Base-by-base conservation (phyloP, 148 eudicot genomes). In the Pouteria glomerata region DNA sequence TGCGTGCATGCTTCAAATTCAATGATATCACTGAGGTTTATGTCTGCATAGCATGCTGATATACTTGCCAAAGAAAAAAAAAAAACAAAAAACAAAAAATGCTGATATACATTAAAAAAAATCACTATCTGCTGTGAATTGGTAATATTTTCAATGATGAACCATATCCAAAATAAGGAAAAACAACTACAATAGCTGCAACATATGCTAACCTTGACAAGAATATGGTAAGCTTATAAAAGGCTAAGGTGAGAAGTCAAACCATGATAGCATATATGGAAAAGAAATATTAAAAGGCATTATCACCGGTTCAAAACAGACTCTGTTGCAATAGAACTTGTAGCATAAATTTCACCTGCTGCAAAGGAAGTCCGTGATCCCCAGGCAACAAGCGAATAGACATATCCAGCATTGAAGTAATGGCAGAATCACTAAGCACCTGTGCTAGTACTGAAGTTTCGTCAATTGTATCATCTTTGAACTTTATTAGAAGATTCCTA, bases 331-430 rank as follows among this genome's bases (percentile, higher is more conserved):
- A 10, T 21, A 52, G 44, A 68, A 27, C 29, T 51, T 50, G 12
- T 60, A 59, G 27, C 16, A 44, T 10, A 66, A 45, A 59, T 78
- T 67, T 61, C 57, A 93, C 98, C 98, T 88, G 98, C 34, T 85
- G 96, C 82, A 95, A 81, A 73, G 98, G 97, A 53, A 90, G 87
- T 21, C 89, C 96, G 75, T 95, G 98, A 78, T 95, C 97, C 57
- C 98, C 98, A 37, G 98, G 96, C 69, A 95, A 74, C 33, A 66
- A 68, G 59, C 98, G 90, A 75, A 91, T 88, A 31, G 97, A 91
- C 89, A 95, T 79, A 83, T 95, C 98, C 78, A 91, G 73, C 87
- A 76, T 85, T 56, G 98, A 85, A 73, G 92, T 89, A 72, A 95
- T 77, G 23, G 93, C 91, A 59, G 98, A 86, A 48, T 89, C 93